Evolutionary conservation across 1,284 basidiomycete species (phyloP).

Genomic region (Microbotryum scabiosae): DNA sequence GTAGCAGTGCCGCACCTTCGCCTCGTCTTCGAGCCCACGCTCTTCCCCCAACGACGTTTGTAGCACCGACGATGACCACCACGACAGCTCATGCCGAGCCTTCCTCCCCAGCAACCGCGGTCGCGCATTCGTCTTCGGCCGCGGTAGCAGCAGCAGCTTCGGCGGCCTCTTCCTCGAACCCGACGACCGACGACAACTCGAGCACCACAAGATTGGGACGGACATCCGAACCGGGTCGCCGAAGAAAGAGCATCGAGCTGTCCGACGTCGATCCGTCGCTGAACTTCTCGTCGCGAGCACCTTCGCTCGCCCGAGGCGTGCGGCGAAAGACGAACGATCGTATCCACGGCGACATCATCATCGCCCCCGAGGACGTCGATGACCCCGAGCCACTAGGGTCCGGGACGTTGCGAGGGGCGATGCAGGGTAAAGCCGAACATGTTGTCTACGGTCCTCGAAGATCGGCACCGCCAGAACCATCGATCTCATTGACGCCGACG

Average conservation of each 20-base stretch:
- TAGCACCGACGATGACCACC: no score
- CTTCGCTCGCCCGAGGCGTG: not conserved
- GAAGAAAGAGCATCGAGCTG: constrained; percentile 20
- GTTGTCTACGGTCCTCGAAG: constrained; percentile 30
- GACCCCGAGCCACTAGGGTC: not conserved
- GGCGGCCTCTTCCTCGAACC: not conserved
- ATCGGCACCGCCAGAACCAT: not conserved
- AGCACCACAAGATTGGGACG: not conserved
- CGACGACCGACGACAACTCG: not conserved
- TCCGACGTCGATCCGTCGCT: constrained; percentile 19
- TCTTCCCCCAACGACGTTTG: no score
- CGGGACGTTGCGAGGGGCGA: constrained; percentile 24
- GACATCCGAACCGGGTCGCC: not conserved
- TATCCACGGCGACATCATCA: constrained; percentile 6
- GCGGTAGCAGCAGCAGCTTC: no score
- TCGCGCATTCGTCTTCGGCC: no score
- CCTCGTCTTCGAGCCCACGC: no score
- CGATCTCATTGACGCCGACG: not conserved
- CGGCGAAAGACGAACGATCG: constrained; percentile 12
- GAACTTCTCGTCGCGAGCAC: constrained; percentile 4
- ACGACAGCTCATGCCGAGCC: no score
- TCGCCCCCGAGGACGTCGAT: constrained; percentile 3
- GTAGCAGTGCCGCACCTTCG: no score
- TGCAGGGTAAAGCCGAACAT: constrained; percentile 31
- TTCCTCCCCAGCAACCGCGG: no score